Conservation (phyloP, 208 protist genomes). For the Wallacemonas sp. region DNA sequence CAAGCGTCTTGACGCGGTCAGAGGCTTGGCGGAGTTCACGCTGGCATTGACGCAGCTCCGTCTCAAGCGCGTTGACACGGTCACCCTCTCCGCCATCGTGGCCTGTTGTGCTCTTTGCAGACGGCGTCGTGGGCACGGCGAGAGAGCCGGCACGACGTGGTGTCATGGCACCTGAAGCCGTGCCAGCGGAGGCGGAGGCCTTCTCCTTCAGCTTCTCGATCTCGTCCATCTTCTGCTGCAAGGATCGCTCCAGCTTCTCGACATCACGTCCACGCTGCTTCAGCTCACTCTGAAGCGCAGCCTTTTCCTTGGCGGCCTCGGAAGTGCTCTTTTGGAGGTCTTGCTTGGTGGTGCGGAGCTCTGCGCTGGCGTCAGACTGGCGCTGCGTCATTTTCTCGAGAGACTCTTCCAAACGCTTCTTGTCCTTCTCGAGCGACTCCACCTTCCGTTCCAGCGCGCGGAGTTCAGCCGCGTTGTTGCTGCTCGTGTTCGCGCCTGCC, state of each 20-base stretch:
- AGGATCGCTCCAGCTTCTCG: slow-evolving; percentile 7
- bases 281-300: neutral
- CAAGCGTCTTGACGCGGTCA: slow-evolving; percentile 13
- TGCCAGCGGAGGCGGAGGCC: slow-evolving; percentile 10
- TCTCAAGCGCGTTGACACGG: neutral
- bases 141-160: no score
- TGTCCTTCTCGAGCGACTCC: slow-evolving; percentile 13
- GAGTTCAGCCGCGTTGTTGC: neutral
- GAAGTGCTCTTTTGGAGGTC: slow-evolving; percentile 2
- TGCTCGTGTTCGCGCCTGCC: neutral
- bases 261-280: neutral
- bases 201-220: slow-evolving; percentile 17
- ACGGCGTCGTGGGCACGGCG: no score
- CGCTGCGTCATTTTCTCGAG: slow-evolving; percentile 21
- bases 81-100: slow-evolving; percentile 2
- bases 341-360: neutral
- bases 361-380: neutral
- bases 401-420: neutral
- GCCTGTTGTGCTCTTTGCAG: no score
- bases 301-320: neutral
- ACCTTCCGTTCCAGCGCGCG: slow-evolving; percentile 7
- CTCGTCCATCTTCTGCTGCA: neutral
- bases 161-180: no score
- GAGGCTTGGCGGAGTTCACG: slow-evolving; percentile 19
- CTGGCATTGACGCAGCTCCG: neutral